Evolutionary conservation across 2,329 filamentous ascomycete genomes (phyloP).

Genomic region (Cytospora paraplurivora): DNA sequence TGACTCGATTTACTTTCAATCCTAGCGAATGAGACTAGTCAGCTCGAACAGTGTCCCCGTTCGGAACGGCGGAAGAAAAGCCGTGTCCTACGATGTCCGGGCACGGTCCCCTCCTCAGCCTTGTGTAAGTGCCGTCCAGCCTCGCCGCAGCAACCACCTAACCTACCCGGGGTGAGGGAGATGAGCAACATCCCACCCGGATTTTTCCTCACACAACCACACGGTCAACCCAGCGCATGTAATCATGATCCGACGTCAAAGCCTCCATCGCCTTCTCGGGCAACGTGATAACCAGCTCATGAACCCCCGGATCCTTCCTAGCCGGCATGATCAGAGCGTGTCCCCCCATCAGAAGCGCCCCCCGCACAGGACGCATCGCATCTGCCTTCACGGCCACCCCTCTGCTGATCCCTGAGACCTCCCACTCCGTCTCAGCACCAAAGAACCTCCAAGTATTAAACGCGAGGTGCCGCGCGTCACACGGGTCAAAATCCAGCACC

Average conservation of each 20-base stretch:
- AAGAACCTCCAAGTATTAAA: slow-evolving; percentile 41
- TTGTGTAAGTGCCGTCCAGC: background rate
- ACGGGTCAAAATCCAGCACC: slow-evolving; percentile 45
- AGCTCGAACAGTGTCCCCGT: background rate
- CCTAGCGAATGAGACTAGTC: background rate
- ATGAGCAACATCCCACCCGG: background rate
- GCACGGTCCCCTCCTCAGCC: slow-evolving; percentile 1
- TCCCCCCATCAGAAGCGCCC: slow-evolving; percentile 37
- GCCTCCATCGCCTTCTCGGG: slow-evolving; percentile 36
- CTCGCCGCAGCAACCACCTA: background rate
- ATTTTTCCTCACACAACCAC: slow-evolving; percentile 25
- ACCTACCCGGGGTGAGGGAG: background rate
- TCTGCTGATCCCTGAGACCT: slow-evolving; percentile 33
- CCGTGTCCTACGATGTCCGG: background rate
- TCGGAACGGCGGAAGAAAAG: background rate
- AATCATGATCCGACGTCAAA: slow-evolving; percentile 34
- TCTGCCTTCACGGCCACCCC: slow-evolving; percentile 30
- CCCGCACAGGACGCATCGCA: slow-evolving; percentile 38
- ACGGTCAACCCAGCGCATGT: slow-evolving; percentile 36
- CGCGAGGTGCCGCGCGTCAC: slow-evolving; percentile 43
- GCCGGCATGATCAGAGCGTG: slow-evolving; percentile 40
- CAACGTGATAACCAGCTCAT: slow-evolving; percentile 40
- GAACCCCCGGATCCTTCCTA: slow-evolving; percentile 29
- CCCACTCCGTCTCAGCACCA: slow-evolving; percentile 42
- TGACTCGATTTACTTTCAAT: background rate